Percentiles rank a stretch among this genome's conserved stretches.
These are phyloP conservation scores for Coemansia sp. DNA, from an alignment of 192 early-diverging fungal species.

Conservation along the genomic window DNA sequence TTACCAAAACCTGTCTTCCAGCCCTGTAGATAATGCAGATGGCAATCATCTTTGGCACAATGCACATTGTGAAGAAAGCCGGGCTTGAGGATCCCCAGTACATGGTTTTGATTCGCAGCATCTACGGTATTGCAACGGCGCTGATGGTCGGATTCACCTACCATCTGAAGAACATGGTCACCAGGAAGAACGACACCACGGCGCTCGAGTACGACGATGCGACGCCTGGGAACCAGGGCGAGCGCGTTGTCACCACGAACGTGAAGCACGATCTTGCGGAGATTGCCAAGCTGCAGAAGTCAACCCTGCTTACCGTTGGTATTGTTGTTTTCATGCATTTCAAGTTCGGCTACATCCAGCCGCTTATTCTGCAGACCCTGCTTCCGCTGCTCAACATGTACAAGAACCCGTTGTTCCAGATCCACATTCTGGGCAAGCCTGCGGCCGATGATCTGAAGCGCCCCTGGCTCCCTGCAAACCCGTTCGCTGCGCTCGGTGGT, in stretches of 20 bases:
- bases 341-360: constrained; percentile 86
- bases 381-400: constrained; percentile 73
- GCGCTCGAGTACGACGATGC: constrained; percentile 78
- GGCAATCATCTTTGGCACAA: constrained; percentile 63
- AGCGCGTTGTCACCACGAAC: constrained; percentile 63
- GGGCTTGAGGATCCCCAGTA: constrained; percentile 51
- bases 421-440: constrained; percentile 74
- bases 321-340: constrained; percentile 83
- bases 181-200: constrained; percentile 80
- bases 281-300: constrained; percentile 68
- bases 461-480: constrained; percentile 79
- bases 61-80: constrained; percentile 66
- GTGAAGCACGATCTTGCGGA: constrained; percentile 78
- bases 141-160: constrained; percentile 33
- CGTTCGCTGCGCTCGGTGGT: constrained; percentile 61
- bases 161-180: constrained; percentile 57
- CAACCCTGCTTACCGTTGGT: constrained; percentile 65
- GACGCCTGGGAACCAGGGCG: constrained; percentile 23
- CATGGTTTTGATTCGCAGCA: constrained; percentile 24
- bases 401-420: constrained; percentile 71
- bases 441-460: constrained; percentile 79
- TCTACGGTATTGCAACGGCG: constrained; percentile 26
- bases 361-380: constrained; percentile 83
- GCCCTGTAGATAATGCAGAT: constrained; percentile 46
- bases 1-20: not conserved